These are phyloP conservation scores for Aspergillus oerlinghausenensis DNA, from an alignment of 2,329 filamentous ascomycete species.

Conservation along the genomic window DNA sequence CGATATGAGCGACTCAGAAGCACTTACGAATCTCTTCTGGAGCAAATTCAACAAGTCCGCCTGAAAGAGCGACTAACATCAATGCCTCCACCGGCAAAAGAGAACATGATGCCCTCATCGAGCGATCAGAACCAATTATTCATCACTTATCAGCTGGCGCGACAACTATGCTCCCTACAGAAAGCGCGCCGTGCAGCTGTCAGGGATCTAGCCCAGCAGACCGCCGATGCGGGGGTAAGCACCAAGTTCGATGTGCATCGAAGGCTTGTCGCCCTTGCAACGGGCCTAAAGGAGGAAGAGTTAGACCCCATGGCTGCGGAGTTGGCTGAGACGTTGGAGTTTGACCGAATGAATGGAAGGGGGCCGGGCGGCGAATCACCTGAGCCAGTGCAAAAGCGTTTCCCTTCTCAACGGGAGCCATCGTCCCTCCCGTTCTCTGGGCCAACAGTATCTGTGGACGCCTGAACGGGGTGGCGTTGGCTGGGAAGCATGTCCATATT, in stretches of 20 bases:
- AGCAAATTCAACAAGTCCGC: conserved; percentile 38
- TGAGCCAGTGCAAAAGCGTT: conserved; percentile 22
- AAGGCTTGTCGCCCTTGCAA: conserved; percentile 44
- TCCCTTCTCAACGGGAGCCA: conserved; percentile 21
- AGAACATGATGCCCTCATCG: conserved; percentile 12
- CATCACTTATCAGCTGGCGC: conserved; percentile 26
- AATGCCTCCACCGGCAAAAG: conserved; percentile 10
- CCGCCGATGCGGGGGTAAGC: conserved; percentile 42
- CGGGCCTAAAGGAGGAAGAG: conserved; percentile 44
- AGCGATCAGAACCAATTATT: conserved; percentile 28
- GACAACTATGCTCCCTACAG: conserved; percentile 30
- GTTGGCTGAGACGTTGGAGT: conserved; percentile 42
- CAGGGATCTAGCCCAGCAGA: conserved; percentile 41
- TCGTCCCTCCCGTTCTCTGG: conserved; percentile 23
- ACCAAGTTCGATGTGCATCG: conserved; percentile 45
- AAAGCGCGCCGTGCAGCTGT: conserved; percentile 32
- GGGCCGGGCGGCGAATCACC: conserved; percentile 24
- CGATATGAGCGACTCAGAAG: conserved; percentile 36
- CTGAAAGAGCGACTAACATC: conserved; percentile 30
- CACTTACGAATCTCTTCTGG: conserved; percentile 40
- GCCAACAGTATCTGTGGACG: conserved; percentile 30
- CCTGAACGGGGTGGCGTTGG: conserved; percentile 8
- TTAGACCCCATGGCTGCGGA: conserved; percentile 45
- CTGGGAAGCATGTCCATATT: not conserved
- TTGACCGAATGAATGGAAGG: conserved; percentile 38